Base-by-base conservation (phyloP, 306 rosid genomes). In the Crataegus laevigata region DNA sequence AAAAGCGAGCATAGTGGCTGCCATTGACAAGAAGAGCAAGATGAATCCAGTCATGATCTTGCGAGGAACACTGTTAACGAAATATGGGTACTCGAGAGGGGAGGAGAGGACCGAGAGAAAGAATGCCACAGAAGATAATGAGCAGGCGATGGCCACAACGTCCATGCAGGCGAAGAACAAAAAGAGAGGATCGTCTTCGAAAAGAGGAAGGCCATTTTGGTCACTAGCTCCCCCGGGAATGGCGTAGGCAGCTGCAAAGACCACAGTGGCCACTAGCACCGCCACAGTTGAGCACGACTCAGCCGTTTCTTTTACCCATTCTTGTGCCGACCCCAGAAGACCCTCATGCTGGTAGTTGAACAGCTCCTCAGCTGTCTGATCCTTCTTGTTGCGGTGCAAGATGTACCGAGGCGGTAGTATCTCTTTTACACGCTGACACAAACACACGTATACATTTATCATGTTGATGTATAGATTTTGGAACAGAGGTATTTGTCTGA, bases 91-190 rank as follows among this genome's bases (percentile, higher is more conserved):
- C 71, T 83, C 71, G 60, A 72, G 81, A 0, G 85, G 87, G 2
- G 87, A 76, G 6, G 78, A 57, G 11, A 76, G 77, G 54, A 83
- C 73, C 0, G 84, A 83, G 25, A 83, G 89, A 81, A 86, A 81
- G 77, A 81, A 72, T 11, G 77, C 82, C 17, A 86, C 80, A 0
- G 85, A 81, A 24, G 77, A 73, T 17, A 86, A 54, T 2, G 87
- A 81, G 50, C 77, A 65, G 5, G 82, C 64, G 1, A 83, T 75
- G 12, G 84, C 81, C 60, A 83, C 63, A 5, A 79, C 60, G 55
- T 86, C 81, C 79, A 77, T 83, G 34, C 74, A 26, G 10, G 83
- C 52, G 80, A 83, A 86, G 10, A 83, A n/a, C 25, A 62, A 22
- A 77, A 83, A 86, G 43, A 74, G 59, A 13, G 77, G 80, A 6